Evolutionary conservation across 169 alveolate genomes (phyloP).

Genomic region (Cryptosporidium sp.): DNA sequence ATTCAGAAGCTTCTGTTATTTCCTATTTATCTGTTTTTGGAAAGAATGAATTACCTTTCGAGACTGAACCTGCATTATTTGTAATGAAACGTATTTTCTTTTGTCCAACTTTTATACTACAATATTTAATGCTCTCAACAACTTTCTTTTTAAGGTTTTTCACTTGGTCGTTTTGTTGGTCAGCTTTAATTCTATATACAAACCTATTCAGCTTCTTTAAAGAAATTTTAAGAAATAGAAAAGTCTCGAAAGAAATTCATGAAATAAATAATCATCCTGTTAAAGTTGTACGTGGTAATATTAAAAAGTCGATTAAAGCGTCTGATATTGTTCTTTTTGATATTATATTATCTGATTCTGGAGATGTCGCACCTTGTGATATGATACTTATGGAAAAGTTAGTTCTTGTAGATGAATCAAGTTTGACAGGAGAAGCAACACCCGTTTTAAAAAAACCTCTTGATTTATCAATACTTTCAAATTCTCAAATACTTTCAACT

Average conservation of each 20-base stretch:
- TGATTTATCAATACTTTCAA: conserved; percentile 45
- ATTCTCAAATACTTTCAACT: background rate
- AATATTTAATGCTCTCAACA: conserved; percentile 57
- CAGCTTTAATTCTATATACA: conserved; percentile 32
- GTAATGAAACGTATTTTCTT: conserved; percentile 1
- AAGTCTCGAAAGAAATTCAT: background rate
- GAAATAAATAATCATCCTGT: background rate
- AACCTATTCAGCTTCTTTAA: conserved; percentile 7
- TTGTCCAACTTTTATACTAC: conserved; percentile 31
- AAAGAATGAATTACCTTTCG: background rate
- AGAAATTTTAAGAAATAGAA: conserved; percentile 3
- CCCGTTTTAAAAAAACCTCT: conserved; percentile 87
- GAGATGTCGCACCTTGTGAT: conserved; percentile 86
- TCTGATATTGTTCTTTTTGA: conserved; percentile 39
- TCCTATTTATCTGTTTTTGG: conserved; percentile 42
- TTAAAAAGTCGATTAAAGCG: conserved; percentile 9
- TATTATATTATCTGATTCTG: background rate
- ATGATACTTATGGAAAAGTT: conserved; percentile 85
- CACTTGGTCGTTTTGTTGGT: conserved; percentile 60
- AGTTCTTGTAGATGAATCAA: conserved; percentile 88
- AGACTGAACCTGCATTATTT: background rate
- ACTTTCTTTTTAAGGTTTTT: conserved; percentile 38
- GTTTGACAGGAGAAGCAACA: conserved; percentile 89
- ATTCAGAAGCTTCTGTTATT: conserved; percentile 6
- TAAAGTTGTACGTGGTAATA: conserved; percentile 15